Base-by-base conservation (phyloP, 106 monocot genomes). In the Phalaenopsis aphrodite region DNA sequence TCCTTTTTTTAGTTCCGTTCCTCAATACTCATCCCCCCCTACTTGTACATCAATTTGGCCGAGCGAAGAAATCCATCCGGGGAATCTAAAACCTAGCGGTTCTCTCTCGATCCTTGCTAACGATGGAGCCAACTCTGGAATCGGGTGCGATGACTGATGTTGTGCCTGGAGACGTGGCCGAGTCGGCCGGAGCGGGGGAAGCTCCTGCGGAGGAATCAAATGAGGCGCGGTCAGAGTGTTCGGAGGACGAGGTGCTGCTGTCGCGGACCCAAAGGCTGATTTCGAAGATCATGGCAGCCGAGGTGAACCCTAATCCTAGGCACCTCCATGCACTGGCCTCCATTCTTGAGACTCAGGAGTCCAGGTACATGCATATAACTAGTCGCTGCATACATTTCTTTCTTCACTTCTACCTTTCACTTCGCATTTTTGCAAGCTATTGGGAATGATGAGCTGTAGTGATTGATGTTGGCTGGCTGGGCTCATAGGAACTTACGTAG, bases 291-390 rank as follows among this genome's bases (percentile, higher is more conserved):
- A 57, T 75, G 41, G 86, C 84, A 7, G 48, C 85, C 2, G 86
- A 87, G 83, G 81, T 58, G 38, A 94, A 88, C 84, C 98, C 98
- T 76, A 94, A 93, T 79, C 92, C 98, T 79, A 91, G 84, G 74
- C 85, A 85, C 56, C 89, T 94, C 52, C 98, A 94, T 69, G 88
- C 92, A 15, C 91, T 98, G 19, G 94, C 98, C n/a, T 80, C 94
- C 66, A 83, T 98, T 75, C 89, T 94, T 64, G 98, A 98, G 77
- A 55, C 76, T 8, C 85, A 94, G 75, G 98, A 94, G 73, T 61
- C 86, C 55, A 93, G 89, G 98, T 92, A 14, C 19, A 24, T 52
- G 76, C 76, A 2, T 49, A 2, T 16, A 23, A 1, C 41, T 16
- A 30, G 0, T 23, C 49, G 23, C 23, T 76, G 17, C 42, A 74